Percentiles rank a stretch among this genome's conserved stretches.
Conservation (phyloP, 306 rosid species). For the Hippophae gyantsensis region DNA sequence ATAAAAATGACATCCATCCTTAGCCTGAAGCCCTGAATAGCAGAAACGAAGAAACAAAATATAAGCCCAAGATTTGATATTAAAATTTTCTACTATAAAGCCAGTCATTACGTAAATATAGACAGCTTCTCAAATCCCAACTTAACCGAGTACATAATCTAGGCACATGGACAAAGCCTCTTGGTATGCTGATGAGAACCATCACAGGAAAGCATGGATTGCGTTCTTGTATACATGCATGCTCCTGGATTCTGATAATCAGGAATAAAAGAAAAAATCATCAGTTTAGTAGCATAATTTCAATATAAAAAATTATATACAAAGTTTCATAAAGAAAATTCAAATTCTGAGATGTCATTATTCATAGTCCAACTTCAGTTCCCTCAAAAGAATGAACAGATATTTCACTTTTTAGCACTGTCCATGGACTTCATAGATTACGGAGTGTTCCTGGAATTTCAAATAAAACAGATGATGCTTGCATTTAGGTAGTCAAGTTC, state of each 20-base stretch:
- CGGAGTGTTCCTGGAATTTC: too few relatives aligned
- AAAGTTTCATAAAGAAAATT: neutral
- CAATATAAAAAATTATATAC: neutral
- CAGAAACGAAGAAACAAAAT: too few relatives aligned
- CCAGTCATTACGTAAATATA: too few relatives aligned
- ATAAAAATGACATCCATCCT: too few relatives aligned
- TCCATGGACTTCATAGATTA: neutral
- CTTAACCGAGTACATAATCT: constrained; percentile 28
- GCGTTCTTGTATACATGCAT: constrained; percentile 59
- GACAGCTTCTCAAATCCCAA: too few relatives aligned
- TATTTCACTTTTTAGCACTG: neutral
- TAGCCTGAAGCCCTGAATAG: too few relatives aligned
- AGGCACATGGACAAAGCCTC: constrained; percentile 96
- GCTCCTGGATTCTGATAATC: constrained; percentile 76
- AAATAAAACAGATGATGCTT: neutral
- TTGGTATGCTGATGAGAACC: constrained; percentile 75
- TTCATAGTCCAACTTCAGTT: neutral
- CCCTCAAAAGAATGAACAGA: neutral
- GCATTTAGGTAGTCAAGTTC: neutral
- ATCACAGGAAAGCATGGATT: constrained; percentile 68
- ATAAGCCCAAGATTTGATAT: too few relatives aligned
- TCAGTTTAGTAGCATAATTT: constrained; percentile 6
- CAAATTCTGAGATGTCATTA: neutral
- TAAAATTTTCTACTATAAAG: too few relatives aligned
- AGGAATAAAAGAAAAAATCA: constrained; percentile 5